Conservation (phyloP, 176 grass and related monocot species). For the Otatea glauca region DNA sequence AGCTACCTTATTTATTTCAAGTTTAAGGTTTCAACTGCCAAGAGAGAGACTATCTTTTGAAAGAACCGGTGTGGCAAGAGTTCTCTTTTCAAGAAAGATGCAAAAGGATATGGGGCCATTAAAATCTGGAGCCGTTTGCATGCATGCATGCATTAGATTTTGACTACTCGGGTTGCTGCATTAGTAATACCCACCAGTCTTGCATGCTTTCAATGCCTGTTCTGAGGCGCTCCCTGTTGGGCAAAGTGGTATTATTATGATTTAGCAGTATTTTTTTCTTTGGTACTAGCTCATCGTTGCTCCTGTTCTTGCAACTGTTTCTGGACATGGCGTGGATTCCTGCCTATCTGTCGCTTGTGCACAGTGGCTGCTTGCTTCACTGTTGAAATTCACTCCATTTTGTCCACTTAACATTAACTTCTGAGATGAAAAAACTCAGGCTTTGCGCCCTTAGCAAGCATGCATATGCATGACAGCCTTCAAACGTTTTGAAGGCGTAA, state of each 20-base stretch:
- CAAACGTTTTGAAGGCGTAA: constrained; percentile 39
- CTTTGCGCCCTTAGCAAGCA: constrained; percentile 45
- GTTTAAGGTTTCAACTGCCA: constrained; percentile 20
- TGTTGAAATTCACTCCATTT: constrained; percentile 61
- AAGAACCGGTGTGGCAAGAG: constrained; percentile 40
- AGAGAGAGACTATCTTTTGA: constrained; percentile 38
- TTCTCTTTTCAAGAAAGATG: constrained; percentile 52
- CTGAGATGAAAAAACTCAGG: constrained; percentile 35
- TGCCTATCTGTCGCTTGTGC: constrained; percentile 49
- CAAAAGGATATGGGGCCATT: constrained; percentile 56
- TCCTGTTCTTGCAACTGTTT: constrained; percentile 58
- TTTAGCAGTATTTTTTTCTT: constrained; percentile 11
- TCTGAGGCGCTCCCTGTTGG: constrained; percentile 22
- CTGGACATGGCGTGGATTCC: constrained; percentile 56
- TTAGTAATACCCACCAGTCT: constrained; percentile 46
- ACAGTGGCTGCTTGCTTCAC: constrained; percentile 49
- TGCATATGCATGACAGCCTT: constrained; percentile 35
- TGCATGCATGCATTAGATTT: constrained; percentile 52
- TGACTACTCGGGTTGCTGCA: constrained; percentile 55
- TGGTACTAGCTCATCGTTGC: constrained; percentile 22
- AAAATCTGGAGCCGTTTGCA: constrained; percentile 47
- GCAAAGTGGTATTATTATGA: constrained; percentile 37
- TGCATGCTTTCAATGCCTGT: constrained; percentile 57
- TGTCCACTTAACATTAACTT: constrained; percentile 60
- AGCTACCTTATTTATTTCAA: constrained; percentile 52